A percentile compares a stretch with the other conserved stretches of the same genome.
These are phyloP conservation scores for Populus davidiana DNA, from an alignment of 345 rosid species.

Conservation along the genomic window DNA sequence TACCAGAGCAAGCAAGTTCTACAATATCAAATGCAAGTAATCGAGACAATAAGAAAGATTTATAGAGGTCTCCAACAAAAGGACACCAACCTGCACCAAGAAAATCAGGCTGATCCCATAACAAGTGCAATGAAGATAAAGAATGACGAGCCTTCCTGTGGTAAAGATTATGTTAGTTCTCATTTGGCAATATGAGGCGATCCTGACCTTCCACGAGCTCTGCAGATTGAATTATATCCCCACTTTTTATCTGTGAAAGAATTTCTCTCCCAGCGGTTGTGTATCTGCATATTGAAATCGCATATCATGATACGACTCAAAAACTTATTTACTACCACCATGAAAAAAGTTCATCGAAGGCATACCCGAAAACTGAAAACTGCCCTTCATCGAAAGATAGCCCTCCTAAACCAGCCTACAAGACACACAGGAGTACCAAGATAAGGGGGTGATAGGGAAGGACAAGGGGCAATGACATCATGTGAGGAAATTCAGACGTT, in stretches of 20 bases:
- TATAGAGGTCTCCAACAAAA: background rate
- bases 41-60: background rate
- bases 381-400: conserved; percentile 93
- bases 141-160: background rate
- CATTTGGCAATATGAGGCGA: conserved; percentile 62
- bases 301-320: background rate
- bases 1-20: too few relatives aligned
- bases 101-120: conserved; percentile 9
- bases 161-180: conserved; percentile 21
- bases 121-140: background rate
- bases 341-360: background rate
- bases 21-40: background rate
- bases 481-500: background rate
- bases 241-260: conserved; percentile 77
- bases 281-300: conserved; percentile 39
- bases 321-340: background rate
- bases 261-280: conserved; percentile 67
- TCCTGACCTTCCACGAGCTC: conserved; percentile 72
- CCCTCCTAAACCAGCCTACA: conserved; percentile 87
- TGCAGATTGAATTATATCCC: conserved; percentile 70
- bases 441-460: too few relatives aligned
- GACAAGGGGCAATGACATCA: too few relatives aligned
- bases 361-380: conserved; percentile 87
- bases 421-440: conserved; percentile 7
- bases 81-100: conserved; percentile 8